Evolutionary conservation across 805 yeast species (phyloP), one percentile per base, ranked within the genome.

Genomic region (Millerozyma acaciae): DNA sequence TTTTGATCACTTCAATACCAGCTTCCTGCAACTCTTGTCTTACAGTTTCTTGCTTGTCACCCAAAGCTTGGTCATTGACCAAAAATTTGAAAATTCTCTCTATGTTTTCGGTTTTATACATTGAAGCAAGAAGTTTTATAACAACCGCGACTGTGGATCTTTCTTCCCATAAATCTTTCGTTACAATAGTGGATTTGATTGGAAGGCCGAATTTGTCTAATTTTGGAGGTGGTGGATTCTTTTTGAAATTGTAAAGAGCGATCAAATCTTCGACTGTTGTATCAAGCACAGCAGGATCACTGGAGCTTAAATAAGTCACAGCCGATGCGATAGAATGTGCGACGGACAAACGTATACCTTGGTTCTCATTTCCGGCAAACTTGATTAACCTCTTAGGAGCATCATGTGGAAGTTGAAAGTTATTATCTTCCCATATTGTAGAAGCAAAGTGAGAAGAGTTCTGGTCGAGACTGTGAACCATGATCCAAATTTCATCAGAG

Each of bases 21-120:
- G 96, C 93, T 35, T 83, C 90, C 50, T 86, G 88, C 53, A 88
- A 70, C 51, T 84, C 94, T 40, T 79, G 84, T 33, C 93, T 75
- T 4, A 87, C 96, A 32, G 75, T 58, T 0, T 73, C 61, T 38
- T 84, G 84, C 37, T 73, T 69, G 51, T 89, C 97, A 18, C 86
- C 88, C 26, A 88, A 64, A 1, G 90, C 84, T 28, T 73, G 70
- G 30, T 69, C 75, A 12, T 73, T 65, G 18, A 82, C 74, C 34
- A 86, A 60, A 53, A 85, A 86, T 15, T 59, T 55, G 47, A 88
- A 74, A n/a, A 86, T 55, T 18, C 57, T 51, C 8, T 71, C 69
- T 22, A 86, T 74, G 4, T 31, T 30, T 1, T 55, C 51, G 3
- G 61, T 48, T 8, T 50, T 44, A 19, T 63, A 62, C 19, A 78